Evolutionary conservation across 2,329 filamentous ascomycete species (phyloP), one percentile per base, ranked within the genome.

Genomic region (Madurella mycetomatis): DNA sequence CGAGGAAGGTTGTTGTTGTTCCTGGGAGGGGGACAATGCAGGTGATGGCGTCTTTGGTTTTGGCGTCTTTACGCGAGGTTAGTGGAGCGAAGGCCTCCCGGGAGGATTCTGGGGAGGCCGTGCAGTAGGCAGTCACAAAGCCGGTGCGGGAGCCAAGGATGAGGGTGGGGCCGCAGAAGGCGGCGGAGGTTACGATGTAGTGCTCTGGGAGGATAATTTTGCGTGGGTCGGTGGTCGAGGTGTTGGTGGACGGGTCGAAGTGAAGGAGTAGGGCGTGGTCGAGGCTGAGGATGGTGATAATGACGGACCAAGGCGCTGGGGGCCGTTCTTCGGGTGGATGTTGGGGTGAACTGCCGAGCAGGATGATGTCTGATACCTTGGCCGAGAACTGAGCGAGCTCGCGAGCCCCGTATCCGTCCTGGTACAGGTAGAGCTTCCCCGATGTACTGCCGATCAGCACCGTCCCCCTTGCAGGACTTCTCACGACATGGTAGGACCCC

Each of bases 11-110:
- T 25, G 48, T 61, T 12, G 13, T 37, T 37, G 16, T 43, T 57
- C 56, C 51, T n/a, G 73, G 72, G 1, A 83, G 71, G 9, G 76
- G 70, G 0, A 77, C 62, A 32, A 96, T 81, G 39, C 79, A 77
- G 2, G 88, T 92, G 42, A 96, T 82, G 8, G 87, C 81, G 64
- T 95, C 79, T 34, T 72, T 71, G 42, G 68, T 72, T n/a, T 69
- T 73, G 17, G 73, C 70, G 37, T 76, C 70, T 2, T 72, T 60
- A 12, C 69, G 69, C 13, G 69, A 58, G 5, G 69, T 53, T 1
- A 64, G 62, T 1, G 64, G 64, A 43, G 71, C 69, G 8, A 62
- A 63, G 1, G 58, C 62, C n/a, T n/a, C n/a, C n/a, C n/a, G n/a
- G 4, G 61, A 1, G 52, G 53, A 39, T 30, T 46, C 16, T 43